Conservation (phyloP, 768 basidiomycete genomes). For the Pilatotrama ljubarskyi region DNA sequence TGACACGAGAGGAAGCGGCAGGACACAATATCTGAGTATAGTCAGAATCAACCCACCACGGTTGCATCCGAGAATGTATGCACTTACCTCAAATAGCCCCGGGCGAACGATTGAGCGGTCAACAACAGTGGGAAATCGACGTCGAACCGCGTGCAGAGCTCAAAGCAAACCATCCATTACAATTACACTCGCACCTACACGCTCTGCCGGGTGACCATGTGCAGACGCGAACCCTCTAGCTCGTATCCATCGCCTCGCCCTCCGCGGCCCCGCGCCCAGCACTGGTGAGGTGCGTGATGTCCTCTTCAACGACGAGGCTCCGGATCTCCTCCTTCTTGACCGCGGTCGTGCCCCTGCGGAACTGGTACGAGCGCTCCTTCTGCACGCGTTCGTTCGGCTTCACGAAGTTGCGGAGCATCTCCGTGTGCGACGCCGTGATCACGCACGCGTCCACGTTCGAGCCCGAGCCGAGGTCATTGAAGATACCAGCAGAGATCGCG, state of each 20-base stretch:
- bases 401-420: conserved; percentile 92
- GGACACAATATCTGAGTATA: too few relatives aligned
- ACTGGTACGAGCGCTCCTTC: conserved; percentile 69
- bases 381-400: conserved; percentile 84
- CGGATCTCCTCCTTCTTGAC: conserved; percentile 82
- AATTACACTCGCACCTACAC: conserved; percentile 13
- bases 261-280: conserved; percentile 15
- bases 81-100: too few relatives aligned
- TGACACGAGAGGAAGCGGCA: too few relatives aligned
- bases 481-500: conserved; percentile 94
- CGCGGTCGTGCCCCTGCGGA: conserved; percentile 85
- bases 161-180: conserved; percentile 11
- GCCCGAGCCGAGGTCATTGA: conserved; percentile 98
- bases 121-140: too few relatives aligned
- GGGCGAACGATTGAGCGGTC: too few relatives aligned
- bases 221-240: conserved; percentile 45
- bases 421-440: conserved; percentile 82
- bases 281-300: conserved; percentile 41
- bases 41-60: too few relatives aligned
- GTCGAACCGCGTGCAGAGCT: too few relatives aligned
- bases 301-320: conserved; percentile 71
- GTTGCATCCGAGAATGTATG: too few relatives aligned
- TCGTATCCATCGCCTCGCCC: conserved; percentile 81
- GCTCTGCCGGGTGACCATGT: too few relatives aligned
- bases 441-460: conserved; percentile 98